Percentiles rank a stretch among this genome's conserved stretches.
Conservation (phyloP, 1,139 yeast species). For the Hansenula sp. region DNA sequence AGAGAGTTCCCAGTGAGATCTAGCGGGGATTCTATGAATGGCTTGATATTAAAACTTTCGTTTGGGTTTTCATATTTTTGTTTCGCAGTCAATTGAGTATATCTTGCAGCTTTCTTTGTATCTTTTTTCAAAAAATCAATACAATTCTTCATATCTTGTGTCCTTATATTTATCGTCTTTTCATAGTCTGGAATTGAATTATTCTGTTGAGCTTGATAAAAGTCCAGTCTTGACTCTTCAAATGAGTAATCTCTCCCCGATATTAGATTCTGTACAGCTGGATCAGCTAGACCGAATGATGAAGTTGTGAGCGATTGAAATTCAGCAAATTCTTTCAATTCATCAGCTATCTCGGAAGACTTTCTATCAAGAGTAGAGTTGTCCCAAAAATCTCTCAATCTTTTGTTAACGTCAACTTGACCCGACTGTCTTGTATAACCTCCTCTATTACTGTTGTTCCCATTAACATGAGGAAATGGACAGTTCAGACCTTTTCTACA, state of each 20-base stretch:
- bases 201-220: conserved; percentile 36
- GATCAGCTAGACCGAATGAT: conserved; percentile 34
- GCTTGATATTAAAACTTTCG: conserved; percentile 29
- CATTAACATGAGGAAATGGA: conserved; percentile 32
- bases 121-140: conserved; percentile 34
- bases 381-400: neutral
- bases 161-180: conserved; percentile 35
- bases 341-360: conserved; percentile 26
- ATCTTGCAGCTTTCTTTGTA: conserved; percentile 50
- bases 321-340: conserved; percentile 21
- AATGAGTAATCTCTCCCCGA: conserved; percentile 50
- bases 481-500: conserved; percentile 36
- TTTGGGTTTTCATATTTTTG: conserved; percentile 24
- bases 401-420: neutral
- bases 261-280: conserved; percentile 40
- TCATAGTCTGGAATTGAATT: conserved; percentile 37
- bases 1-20: conserved; percentile 20
- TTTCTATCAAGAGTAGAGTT: conserved; percentile 13
- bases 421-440: conserved; percentile 12
- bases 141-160: conserved; percentile 44
- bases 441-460: conserved; percentile 10
- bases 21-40: conserved; percentile 36
- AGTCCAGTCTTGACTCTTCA: conserved; percentile 51
- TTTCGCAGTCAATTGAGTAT: conserved; percentile 45
- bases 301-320: conserved; percentile 24